Conservation (phyloP, 257 asterid species). For the Solanum peruvianum region DNA sequence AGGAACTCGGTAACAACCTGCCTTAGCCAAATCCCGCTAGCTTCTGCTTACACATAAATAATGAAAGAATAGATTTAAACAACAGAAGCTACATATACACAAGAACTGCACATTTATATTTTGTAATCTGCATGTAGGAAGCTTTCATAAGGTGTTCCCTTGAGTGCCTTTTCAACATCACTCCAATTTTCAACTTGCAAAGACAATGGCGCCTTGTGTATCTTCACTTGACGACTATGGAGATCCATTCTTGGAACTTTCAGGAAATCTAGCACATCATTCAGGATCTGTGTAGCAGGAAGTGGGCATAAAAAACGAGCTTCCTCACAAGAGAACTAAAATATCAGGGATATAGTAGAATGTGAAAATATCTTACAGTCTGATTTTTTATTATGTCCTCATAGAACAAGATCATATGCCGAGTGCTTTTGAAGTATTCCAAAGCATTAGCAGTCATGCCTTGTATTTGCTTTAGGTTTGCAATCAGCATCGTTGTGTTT, state of each 20-base stretch:
- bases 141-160: conserved; percentile 61
- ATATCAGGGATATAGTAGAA: background rate
- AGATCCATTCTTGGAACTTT: conserved; percentile 54
- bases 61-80: conserved; percentile 35
- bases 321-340: background rate
- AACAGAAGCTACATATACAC: conserved; percentile 20
- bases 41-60: conserved; percentile 38
- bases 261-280: conserved; percentile 71
- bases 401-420: conserved; percentile 70
- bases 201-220: conserved; percentile 68
- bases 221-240: conserved; percentile 81
- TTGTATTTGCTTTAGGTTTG: conserved; percentile 60
- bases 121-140: conserved; percentile 54
- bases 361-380: conserved; percentile 40
- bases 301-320: background rate
- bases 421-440: conserved; percentile 68
- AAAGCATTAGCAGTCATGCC: conserved; percentile 47
- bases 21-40: conserved; percentile 35
- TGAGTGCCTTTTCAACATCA: conserved; percentile 55
- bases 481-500: conserved; percentile 47
- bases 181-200: conserved; percentile 80
- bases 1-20: background rate
- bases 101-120: conserved; percentile 20
- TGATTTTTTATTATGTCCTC: conserved; percentile 71
- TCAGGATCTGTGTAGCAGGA: conserved; percentile 45